A percentile compares a stretch with the other conserved stretches of the same genome.
Conservation (phyloP, 441 rosid species). For the Pelargonium australe region DNA sequence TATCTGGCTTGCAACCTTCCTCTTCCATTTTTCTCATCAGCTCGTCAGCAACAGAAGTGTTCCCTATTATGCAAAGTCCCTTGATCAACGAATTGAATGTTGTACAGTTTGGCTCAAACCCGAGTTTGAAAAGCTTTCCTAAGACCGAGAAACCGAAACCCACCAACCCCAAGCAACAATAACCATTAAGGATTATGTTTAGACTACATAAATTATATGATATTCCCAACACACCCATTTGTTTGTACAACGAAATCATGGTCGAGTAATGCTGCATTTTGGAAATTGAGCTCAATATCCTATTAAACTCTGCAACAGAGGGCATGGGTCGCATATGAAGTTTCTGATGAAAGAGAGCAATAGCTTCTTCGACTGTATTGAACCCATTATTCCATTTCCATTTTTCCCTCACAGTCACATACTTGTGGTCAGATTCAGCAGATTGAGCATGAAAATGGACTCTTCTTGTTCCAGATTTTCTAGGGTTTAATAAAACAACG, state of each 20-base stretch:
- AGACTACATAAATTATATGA: conserved; percentile 1
- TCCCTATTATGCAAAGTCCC: background rate
- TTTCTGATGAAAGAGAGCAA: conserved; percentile 15
- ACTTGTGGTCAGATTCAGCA: background rate
- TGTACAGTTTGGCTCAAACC: conserved; percentile 6
- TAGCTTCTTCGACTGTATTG: conserved; percentile 9
- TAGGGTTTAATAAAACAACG: no score
- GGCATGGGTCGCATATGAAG: conserved; percentile 8
- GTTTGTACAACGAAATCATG: conserved; percentile 10
- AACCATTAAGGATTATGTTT: conserved; percentile 16
- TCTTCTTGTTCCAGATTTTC: background rate
- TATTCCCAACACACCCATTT: conserved; percentile 8
- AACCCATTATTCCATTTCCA: background rate
- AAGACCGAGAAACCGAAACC: conserved; percentile 10
- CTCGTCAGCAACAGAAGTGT: background rate
- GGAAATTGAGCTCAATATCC: conserved; percentile 11
- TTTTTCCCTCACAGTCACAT: background rate
- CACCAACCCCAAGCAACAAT: conserved; percentile 9
- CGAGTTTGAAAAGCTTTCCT: conserved; percentile 11
- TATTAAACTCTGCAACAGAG: conserved; percentile 10
- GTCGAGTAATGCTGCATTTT: conserved; percentile 4
- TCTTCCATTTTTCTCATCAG: background rate
- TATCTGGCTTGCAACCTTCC: background rate
- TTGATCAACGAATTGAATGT: conserved; percentile 8
- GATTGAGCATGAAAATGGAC: background rate